Conservation (phyloP, 1,139 yeast genomes). For the Blastobotrys aristatus region DNA sequence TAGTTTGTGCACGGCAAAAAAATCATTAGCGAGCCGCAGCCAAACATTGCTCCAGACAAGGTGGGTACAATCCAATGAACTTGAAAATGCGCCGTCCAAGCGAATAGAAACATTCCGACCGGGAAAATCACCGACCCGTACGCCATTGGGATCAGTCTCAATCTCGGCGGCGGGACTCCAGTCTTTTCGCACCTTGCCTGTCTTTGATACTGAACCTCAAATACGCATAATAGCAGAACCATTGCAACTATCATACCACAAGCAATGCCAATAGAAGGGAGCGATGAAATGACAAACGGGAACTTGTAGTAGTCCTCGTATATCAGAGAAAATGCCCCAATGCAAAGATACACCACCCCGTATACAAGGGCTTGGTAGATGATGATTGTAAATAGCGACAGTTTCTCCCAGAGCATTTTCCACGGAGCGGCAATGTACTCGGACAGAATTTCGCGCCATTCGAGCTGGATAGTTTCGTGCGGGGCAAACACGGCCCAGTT, state of each 20-base stretch:
- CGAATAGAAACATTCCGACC: slow-evolving; percentile 65
- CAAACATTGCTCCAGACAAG: slow-evolving; percentile 58
- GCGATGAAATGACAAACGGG: too few species aligned
- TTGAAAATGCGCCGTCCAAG: slow-evolving; percentile 57
- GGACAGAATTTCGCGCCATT: too few species aligned
- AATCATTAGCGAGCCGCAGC: slow-evolving; percentile 56
- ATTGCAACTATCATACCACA: too few species aligned
- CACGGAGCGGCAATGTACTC: too few species aligned
- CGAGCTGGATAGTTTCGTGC: too few species aligned
- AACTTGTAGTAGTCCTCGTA: too few species aligned
- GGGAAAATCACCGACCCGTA: slow-evolving; percentile 47
- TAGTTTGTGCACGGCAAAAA: slow-evolving; percentile 55
- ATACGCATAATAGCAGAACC: background rate
- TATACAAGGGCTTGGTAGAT: background rate
- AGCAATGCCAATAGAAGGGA: too few species aligned
- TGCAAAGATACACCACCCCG: background rate
- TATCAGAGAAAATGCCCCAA: too few species aligned
- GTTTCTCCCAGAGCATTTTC: too few species aligned
- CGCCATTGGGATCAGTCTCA: slow-evolving; percentile 53
- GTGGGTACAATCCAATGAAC: slow-evolving; percentile 74
- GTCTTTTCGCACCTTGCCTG: too few species aligned
- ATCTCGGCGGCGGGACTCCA: too few species aligned
- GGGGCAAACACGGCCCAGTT: too few species aligned
- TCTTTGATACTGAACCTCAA: background rate
- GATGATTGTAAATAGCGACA: background rate